These are phyloP conservation scores for Fusarium albidum DNA, from an alignment of 2,329 filamentous ascomycete species.

Conservation along the genomic window DNA sequence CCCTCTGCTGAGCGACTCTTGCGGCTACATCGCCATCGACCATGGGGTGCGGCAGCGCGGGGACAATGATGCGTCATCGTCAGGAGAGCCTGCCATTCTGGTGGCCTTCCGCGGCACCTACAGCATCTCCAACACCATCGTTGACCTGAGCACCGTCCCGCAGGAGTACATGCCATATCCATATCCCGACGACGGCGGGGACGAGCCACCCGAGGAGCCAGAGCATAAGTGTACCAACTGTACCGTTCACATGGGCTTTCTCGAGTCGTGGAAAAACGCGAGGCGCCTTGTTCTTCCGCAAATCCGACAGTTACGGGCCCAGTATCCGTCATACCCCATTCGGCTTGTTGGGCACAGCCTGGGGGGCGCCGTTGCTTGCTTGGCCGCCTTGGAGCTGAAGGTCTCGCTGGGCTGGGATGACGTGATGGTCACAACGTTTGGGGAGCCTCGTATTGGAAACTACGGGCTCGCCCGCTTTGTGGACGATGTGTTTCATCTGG, in stretches of 20 bases:
- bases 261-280: conserved; percentile 82
- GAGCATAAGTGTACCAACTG: conserved; percentile 78
- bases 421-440: conserved; percentile 85
- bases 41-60: conserved; percentile 53
- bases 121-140: conserved; percentile 88
- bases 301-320: conserved; percentile 64
- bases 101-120: conserved; percentile 95
- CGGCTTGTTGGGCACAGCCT: conserved; percentile 90
- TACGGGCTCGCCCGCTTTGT: conserved; percentile 61
- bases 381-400: conserved; percentile 84
- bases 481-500: conserved; percentile 60
- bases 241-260: conserved; percentile 91
- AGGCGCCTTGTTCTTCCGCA: conserved; percentile 73
- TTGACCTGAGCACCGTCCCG: conserved; percentile 87
- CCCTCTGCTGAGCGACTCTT: conserved; percentile 84
- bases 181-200: conserved; percentile 55
- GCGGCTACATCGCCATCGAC: conserved; percentile 92
- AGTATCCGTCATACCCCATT: conserved; percentile 76
- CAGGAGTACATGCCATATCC: conserved; percentile 93
- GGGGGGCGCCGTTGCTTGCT: conserved; percentile 87
- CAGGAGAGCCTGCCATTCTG: conserved; percentile 64
- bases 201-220: conserved; percentile 45
- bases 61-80: conserved; percentile 12
- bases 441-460: conserved; percentile 79
- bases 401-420: conserved; percentile 77